Base-by-base conservation (phyloP, 139 green algal genomes). In the Chlorella vulgaris region DNA sequence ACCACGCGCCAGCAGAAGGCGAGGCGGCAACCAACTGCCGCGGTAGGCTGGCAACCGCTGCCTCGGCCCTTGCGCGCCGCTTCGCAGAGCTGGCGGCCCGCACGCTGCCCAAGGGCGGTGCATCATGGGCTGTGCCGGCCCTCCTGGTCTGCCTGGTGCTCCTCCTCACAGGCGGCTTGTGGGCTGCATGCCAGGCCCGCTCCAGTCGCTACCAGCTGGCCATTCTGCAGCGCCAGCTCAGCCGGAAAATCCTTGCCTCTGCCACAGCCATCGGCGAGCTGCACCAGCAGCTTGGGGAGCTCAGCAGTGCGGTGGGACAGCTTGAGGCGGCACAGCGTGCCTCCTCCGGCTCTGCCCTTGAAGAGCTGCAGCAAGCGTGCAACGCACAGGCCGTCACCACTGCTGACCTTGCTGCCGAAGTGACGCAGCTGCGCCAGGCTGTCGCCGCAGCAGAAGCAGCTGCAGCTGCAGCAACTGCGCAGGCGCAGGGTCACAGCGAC, bases 391-490 rank as follows among this genome's bases (percentile, higher is more conserved):
- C 42, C 7, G 31, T 29, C 3, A 31, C 31, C 10, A 33, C 26
- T 22, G 40, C 42, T 6, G 18, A 83, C 26, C 36, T 78, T 35
- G 36, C 47, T 3, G n/a, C 24, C 19, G 36, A 77, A 28, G 39
- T 83, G 31, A 47, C 78, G 7, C 39, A 63, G 43, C 53, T 69
- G 79, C 6, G 70, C n/a, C 68, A 80, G 58, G 53, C 53, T 6
- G 36, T 58, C 26, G n/a, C 53, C 2, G 67, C 35, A 29, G 65
- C 51, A 29, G 35, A 42, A 8, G 28, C 28, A 2, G 38, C 38
- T 19, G 73, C 73, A 53, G 33, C 31, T 4, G 70, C 29, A 31
- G 70, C 47, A 0, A 47, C 43, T 7, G 70, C 70, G 31, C 6
- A 6, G 8, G 42, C 47, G 2, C 26, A 36, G 24, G 73, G 26